phyloP scores from a whole-genome alignment of 1,284 basidiomycete genomes.

The Cryptococcus depauperatus region DNA sequence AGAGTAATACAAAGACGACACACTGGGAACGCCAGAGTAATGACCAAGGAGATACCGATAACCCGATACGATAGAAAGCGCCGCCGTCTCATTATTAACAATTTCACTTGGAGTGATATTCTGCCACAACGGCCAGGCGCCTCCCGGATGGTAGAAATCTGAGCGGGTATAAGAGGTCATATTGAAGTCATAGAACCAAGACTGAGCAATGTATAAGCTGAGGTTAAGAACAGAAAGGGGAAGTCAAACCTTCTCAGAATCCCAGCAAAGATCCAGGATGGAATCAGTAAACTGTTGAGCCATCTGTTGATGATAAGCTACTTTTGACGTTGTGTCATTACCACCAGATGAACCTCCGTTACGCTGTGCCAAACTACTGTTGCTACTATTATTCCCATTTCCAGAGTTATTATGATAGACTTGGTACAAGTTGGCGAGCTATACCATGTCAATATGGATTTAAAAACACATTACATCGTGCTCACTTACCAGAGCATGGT shows the following conservation, averaged over 20 bases:
- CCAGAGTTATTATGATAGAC: conserved; percentile 17
- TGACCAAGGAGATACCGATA: conserved; percentile 68
- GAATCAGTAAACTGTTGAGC: conserved; percentile 58
- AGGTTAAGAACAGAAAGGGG: conserved; percentile 51
- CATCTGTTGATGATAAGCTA: conserved; percentile 52
- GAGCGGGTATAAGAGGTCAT: conserved; percentile 58
- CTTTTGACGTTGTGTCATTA: conserved; percentile 13
- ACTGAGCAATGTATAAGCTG: conserved; percentile 1
- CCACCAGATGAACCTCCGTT: background rate
- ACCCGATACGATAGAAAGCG: conserved; percentile 64
- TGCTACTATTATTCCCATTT: conserved; percentile 6
- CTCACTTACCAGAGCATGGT: conserved; percentile 54
- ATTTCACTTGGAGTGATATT: conserved; percentile 71
- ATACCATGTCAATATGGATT: background rate
- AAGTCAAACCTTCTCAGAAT: conserved; percentile 51
- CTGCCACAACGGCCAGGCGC: conserved; percentile 80
- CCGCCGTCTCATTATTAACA: conserved; percentile 49
- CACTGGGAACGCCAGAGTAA: conserved; percentile 69
- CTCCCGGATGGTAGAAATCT: conserved; percentile 59
- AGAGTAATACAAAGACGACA: conserved; percentile 61
- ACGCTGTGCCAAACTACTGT: conserved; percentile 5
- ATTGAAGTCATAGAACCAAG: conserved; percentile 66
- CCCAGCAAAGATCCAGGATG: conserved; percentile 81
- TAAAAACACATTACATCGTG: background rate
- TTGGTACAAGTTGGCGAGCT: conserved; percentile 60